Percentiles rank a stretch among this genome's conserved stretches.
These are phyloP conservation scores for Rhizopogon parksii DNA, from an alignment of 1,284 basidiomycete species.

Conservation along the genomic window DNA sequence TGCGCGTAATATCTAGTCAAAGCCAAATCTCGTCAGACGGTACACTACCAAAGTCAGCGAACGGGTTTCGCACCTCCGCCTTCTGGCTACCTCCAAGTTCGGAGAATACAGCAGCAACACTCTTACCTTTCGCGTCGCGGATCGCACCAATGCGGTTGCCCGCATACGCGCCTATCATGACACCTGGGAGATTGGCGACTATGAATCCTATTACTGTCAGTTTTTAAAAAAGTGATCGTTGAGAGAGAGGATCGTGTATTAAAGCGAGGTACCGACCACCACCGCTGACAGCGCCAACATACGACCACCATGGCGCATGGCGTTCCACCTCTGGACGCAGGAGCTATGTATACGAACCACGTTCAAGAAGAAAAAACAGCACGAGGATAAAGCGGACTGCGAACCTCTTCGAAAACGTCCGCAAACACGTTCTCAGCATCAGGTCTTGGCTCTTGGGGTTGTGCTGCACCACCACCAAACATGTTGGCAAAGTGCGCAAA, in stretches of 20 bases:
- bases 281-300: conserved; percentile 64
- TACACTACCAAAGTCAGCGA: conserved; percentile 1
- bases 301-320: conserved; percentile 68
- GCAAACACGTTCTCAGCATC: conserved; percentile 79
- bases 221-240: conserved; percentile 14
- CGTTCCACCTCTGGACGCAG: conserved; percentile 73
- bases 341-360: conserved; percentile 36
- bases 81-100: conserved; percentile 75
- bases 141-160: conserved; percentile 84
- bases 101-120: conserved; percentile 86
- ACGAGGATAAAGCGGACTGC: conserved; percentile 12
- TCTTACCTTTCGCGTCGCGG: conserved; percentile 88
- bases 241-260: background rate
- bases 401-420: conserved; percentile 85
- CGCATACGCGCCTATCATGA: conserved; percentile 72
- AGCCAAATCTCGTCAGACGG: conserved; percentile 10
- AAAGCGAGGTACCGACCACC: conserved; percentile 19
- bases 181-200: conserved; percentile 80
- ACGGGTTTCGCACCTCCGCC: conserved; percentile 62
- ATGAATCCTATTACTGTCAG: conserved; percentile 75
- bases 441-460: conserved; percentile 44
- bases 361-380: background rate
- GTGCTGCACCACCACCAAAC: conserved; percentile 40
- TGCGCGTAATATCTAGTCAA: conserved; percentile 73
- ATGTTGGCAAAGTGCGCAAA: conserved; percentile 72